A percentile compares a stretch with the other conserved stretches of the same genome.
Conservation (phyloP, 169 alveolate species). For the Perkinsus olseni region DNA sequence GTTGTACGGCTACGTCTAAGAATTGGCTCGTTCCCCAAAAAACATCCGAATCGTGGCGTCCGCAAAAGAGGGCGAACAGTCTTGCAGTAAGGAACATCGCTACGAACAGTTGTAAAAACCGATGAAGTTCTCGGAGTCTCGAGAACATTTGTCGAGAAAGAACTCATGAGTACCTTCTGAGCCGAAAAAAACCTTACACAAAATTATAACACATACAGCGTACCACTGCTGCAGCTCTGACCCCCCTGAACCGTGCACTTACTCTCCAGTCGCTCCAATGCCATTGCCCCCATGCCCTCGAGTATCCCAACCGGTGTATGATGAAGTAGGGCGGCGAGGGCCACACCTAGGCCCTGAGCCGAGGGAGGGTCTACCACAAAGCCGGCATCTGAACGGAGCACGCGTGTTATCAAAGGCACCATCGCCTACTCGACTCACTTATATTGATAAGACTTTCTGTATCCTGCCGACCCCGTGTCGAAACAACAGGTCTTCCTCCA, state of each 20-base stretch:
- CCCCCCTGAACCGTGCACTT: neutral
- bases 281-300: neutral
- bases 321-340: neutral
- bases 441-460: neutral
- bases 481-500: neutral
- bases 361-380: neutral
- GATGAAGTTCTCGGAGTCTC: no score
- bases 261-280: neutral
- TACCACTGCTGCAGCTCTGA: no score
- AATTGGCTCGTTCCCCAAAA: no score
- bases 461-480: neutral
- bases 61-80: no score
- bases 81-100: no score
- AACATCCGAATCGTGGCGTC: no score
- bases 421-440: neutral
- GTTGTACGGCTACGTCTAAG: no score
- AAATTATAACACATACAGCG: no score
- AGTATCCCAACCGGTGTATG: neutral
- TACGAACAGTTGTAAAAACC: no score
- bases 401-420: neutral
- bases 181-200: no score
- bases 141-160: no score
- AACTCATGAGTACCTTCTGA: no score
- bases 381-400: neutral
- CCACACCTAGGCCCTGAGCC: neutral